Percentiles rank a stretch among this genome's conserved stretches.
These are phyloP conservation scores for Funneliformis mosseae DNA, from an alignment of 192 early-diverging fungal species.

Conservation along the genomic window DNA sequence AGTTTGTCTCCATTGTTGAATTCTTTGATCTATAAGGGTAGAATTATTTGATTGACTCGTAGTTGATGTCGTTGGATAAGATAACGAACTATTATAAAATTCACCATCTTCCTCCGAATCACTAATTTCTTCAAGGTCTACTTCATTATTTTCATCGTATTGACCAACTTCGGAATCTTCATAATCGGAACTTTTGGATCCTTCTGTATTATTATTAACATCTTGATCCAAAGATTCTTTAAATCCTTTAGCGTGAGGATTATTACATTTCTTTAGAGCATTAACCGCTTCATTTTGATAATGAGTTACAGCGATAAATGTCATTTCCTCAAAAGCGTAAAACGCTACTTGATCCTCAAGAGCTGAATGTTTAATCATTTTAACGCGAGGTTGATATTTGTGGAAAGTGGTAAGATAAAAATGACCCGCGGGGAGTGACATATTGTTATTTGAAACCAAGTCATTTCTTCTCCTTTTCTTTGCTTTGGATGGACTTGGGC, in stretches of 20 bases:
- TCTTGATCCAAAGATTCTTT: constrained; percentile 30
- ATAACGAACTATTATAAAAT: not conserved
- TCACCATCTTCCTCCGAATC: not conserved
- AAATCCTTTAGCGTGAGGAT: constrained; percentile 66
- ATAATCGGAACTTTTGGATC: constrained; percentile 30
- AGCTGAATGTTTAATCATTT: constrained; percentile 44
- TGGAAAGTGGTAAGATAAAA: constrained; percentile 52
- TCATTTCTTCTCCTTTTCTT: not conserved
- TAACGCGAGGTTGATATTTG: constrained; percentile 55
- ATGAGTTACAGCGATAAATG: constrained; percentile 63
- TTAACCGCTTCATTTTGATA: constrained; percentile 63
- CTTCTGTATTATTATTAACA: constrained; percentile 34
- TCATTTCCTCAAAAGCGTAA: constrained; percentile 49
- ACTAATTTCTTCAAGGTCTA: constrained; percentile 19
- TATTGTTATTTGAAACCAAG: not conserved
- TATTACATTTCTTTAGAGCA: constrained; percentile 55
- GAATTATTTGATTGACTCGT: not conserved
- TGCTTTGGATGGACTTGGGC: not conserved
- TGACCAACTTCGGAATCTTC: constrained; percentile 18
- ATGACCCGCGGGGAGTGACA: constrained; percentile 40
- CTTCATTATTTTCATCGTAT: constrained; percentile 31
- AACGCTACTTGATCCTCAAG: constrained; percentile 20
- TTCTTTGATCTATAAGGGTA: not conserved
- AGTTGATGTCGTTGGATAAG: not conserved
- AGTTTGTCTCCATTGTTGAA: not conserved